Conservation (phyloP, 225 moss, liverwort and hornwort species). For the Bryum argenteum region DNA sequence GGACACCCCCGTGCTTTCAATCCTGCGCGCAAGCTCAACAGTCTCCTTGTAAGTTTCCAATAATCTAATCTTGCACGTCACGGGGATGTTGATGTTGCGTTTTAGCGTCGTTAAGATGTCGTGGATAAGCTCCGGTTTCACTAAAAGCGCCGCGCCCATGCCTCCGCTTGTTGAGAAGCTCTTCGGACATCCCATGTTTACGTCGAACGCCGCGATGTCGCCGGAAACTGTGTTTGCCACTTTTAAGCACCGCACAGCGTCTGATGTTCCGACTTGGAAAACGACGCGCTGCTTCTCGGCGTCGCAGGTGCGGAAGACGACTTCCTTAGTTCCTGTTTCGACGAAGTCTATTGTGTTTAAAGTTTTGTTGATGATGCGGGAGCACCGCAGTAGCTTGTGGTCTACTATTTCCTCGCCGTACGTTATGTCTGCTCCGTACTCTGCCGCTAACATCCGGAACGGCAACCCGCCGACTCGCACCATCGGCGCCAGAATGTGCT, state of each 20-base stretch:
- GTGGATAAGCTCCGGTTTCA: conserved; percentile 80
- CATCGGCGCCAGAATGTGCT: conserved; percentile 67
- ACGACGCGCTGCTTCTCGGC: conserved; percentile 77
- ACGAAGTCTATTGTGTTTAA: conserved; percentile 83
- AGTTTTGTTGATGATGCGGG: conserved; percentile 42
- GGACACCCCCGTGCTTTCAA: conserved; percentile 74
- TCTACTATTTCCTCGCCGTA: conserved; percentile 66
- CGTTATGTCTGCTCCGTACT: conserved; percentile 69
- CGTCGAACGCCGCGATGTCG: conserved; percentile 82
- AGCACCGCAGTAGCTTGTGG: conserved; percentile 53
- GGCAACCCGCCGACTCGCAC: conserved; percentile 60
- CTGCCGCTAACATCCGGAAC: conserved; percentile 61
- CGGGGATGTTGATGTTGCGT: conserved; percentile 77
- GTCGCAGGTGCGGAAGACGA: conserved; percentile 79
- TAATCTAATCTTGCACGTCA: conserved; percentile 85
- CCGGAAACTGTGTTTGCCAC: conserved; percentile 72
- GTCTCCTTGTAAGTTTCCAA: conserved; percentile 64
- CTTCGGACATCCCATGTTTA: conserved; percentile 96
- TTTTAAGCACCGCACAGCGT: conserved; percentile 71
- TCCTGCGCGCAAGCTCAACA: conserved; percentile 80
- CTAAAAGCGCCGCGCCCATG: conserved; percentile 85
- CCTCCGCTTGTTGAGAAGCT: conserved; percentile 82
- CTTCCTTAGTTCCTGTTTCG: conserved; percentile 65
- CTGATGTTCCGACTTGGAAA: conserved; percentile 84
- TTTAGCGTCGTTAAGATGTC: conserved; percentile 86